Evolutionary conservation across 495 filamentous ascomycete species (phyloP).

Genomic region (Penicillium fimorum): DNA sequence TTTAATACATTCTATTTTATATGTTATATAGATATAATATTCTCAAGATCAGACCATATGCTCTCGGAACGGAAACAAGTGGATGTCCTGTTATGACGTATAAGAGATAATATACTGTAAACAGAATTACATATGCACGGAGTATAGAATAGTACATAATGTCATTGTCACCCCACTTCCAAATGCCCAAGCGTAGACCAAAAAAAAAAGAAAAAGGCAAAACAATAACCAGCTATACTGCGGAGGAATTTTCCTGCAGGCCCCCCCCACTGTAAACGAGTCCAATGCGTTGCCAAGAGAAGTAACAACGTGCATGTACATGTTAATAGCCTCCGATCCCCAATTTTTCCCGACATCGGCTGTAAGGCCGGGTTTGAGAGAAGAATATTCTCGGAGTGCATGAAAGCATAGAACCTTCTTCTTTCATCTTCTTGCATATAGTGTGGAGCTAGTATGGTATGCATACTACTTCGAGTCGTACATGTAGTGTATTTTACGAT

Average conservation of each 20-base stretch:
- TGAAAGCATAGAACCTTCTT: slow-evolving; percentile 9
- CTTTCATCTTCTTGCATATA: slow-evolving; percentile 2
- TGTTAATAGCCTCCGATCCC: background rate
- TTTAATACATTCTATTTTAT: too few relatives aligned
- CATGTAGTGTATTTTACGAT: too few relatives aligned
- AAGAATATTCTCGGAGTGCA: background rate
- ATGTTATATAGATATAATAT: too few relatives aligned
- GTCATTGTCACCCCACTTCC: background rate
- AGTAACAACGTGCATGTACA: background rate
- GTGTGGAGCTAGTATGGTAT: background rate
- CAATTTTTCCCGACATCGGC: slow-evolving; percentile 24
- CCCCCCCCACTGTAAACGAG: slow-evolving; percentile 11
- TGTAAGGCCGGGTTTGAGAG: background rate
- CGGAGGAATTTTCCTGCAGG: slow-evolving; percentile 8
- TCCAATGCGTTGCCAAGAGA: slow-evolving; percentile 10
- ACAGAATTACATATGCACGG: too few relatives aligned
- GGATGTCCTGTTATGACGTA: too few relatives aligned
- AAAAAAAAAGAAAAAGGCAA: background rate
- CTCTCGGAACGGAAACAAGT: too few relatives aligned
- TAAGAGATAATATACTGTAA: too few relatives aligned
- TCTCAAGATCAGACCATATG: too few relatives aligned
- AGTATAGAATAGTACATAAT: background rate
- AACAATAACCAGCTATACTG: background rate
- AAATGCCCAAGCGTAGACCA: background rate
- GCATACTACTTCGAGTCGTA: too few relatives aligned